Evolutionary conservation across 768 basidiomycete genomes (phyloP).

Genomic region (Suillus occidentalis): DNA sequence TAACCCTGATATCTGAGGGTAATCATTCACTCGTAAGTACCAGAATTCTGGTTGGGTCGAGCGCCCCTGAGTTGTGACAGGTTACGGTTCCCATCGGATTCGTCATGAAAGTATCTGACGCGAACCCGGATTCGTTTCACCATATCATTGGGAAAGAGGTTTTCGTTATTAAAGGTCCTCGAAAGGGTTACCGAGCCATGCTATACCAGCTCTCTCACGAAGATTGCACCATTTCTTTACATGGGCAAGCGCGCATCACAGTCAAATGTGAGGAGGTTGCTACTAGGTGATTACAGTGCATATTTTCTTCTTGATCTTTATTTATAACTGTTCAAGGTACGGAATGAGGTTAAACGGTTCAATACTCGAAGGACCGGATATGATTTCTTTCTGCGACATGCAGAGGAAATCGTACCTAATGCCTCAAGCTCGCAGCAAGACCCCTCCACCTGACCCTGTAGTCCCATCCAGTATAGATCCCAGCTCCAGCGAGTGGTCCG

Average conservation of each 20-base stretch:
- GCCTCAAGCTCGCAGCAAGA: neutral
- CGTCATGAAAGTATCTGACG: neutral
- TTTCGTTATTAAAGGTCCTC: neutral
- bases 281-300: neutral
- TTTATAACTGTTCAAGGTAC: neutral
- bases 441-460: too few species aligned
- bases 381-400: neutral
- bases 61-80: neutral
- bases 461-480: too few species aligned
- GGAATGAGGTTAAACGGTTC: neutral
- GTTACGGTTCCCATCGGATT: neutral
- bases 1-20: neutral
- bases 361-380: neutral
- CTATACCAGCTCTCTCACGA: too few species aligned
- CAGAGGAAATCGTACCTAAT: neutral
- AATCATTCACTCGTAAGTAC: neutral
- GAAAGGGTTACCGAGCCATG: neutral
- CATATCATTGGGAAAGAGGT: neutral
- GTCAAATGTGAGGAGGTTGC: neutral
- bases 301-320: too few species aligned
- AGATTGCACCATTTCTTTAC: too few species aligned
- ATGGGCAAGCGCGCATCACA: too few species aligned
- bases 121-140: neutral
- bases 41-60: too few species aligned
- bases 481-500: too few species aligned